These are phyloP conservation scores for Ramularia collo-cygni DNA, from an alignment of 2,329 filamentous ascomycete genomes.

Conservation along the genomic window DNA sequence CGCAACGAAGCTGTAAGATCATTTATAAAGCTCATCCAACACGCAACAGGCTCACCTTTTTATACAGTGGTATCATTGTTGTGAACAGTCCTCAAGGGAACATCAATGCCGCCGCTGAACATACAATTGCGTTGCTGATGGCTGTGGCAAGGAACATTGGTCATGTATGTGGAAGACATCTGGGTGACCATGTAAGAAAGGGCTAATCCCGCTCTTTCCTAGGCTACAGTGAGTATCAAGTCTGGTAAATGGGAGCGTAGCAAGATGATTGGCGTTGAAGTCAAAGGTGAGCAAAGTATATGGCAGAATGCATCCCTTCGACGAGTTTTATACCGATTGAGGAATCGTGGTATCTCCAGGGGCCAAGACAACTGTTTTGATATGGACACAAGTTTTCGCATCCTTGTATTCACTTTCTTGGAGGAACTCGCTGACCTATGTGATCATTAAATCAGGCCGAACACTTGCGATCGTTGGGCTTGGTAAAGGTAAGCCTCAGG, in stretches of 20 bases:
- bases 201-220: too few species aligned
- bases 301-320: too few species aligned
- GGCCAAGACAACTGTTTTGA: too few species aligned
- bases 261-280: constrained; percentile 67
- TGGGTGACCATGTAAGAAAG: too few species aligned
- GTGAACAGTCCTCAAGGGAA: constrained; percentile 75
- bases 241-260: constrained; percentile 68
- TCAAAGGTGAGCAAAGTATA: too few species aligned
- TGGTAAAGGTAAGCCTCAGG: constrained; percentile 56
- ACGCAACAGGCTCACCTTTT: background rate
- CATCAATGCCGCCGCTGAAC: constrained; percentile 59
- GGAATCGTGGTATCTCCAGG: too few species aligned
- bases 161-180: constrained; percentile 27
- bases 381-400: too few species aligned
- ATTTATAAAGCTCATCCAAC: background rate
- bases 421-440: too few species aligned
- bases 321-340: too few species aligned
- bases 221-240: constrained; percentile 61
- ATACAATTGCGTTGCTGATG: constrained; percentile 54
- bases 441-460: too few species aligned
- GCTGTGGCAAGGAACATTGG: constrained; percentile 68
- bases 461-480: constrained; percentile 69
- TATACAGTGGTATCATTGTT: constrained; percentile 35
- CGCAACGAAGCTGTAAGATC: constrained; percentile 57
- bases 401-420: too few species aligned